These are phyloP conservation scores for Strigomonas culicis DNA, from an alignment of 208 protist genomes.

Conservation along the genomic window DNA sequence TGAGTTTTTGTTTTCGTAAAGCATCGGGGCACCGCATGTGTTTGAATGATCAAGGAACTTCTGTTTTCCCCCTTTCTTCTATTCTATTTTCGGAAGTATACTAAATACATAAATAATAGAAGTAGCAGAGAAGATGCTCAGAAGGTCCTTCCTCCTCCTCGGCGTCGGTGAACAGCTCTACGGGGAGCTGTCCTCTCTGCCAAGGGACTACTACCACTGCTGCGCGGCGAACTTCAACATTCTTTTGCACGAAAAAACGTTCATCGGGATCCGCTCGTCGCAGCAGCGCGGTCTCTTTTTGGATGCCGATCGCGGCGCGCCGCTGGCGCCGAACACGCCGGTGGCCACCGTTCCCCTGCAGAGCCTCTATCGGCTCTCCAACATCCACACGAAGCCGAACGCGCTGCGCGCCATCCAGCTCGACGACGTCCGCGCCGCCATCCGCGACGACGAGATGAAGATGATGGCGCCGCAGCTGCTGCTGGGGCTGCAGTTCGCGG, in stretches of 20 bases:
- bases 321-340: constrained; percentile 63
- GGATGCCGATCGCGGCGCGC: constrained; percentile 11
- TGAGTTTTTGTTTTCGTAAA: background rate
- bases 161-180: constrained; percentile 73
- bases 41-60: no score
- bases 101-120: background rate
- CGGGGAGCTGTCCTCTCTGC: constrained; percentile 57
- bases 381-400: constrained; percentile 69
- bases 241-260: constrained; percentile 63
- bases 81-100: background rate
- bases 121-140: constrained; percentile 32
- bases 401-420: constrained; percentile 51
- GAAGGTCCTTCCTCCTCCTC: constrained; percentile 18
- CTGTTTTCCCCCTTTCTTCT: background rate
- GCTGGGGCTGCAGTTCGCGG: constrained; percentile 75
- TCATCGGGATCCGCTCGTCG: constrained; percentile 79
- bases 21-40: no score
- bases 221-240: constrained; percentile 61
- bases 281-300: constrained; percentile 85
- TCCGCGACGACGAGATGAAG: constrained; percentile 71
- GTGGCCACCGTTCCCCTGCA: constrained; percentile 78
- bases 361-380: constrained; percentile 58
- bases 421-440: constrained; percentile 50
- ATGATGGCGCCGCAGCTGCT: constrained; percentile 86
- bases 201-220: constrained; percentile 63